Conservation (phyloP, 208 protist genomes). For the Crithidia expoeki region DNA sequence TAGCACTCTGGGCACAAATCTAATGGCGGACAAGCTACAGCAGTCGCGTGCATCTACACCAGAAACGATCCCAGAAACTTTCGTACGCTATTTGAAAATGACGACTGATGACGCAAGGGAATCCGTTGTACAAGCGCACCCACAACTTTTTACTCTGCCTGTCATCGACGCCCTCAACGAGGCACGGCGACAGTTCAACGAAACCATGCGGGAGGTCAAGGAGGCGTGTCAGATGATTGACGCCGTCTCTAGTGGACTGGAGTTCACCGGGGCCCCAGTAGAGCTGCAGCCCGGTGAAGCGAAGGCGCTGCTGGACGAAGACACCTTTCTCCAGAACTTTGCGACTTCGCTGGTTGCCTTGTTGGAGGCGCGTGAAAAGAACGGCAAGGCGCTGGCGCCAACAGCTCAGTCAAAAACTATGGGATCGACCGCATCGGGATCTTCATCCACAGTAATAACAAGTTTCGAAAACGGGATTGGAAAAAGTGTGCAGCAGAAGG, state of each 20-base stretch:
- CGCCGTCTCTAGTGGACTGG: slow-evolving; percentile 41
- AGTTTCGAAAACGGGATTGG: too few relatives aligned
- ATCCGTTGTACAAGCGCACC: slow-evolving; percentile 23
- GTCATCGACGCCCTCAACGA: slow-evolving; percentile 50
- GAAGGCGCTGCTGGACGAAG: slow-evolving; percentile 48
- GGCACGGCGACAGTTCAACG: slow-evolving; percentile 35
- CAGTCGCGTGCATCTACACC: neutral
- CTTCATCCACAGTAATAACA: neutral
- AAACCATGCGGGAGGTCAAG: slow-evolving; percentile 36
- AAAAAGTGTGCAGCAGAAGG: neutral
- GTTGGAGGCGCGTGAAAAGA: slow-evolving; percentile 21
- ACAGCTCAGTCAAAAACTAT: neutral
- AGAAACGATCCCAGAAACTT: slow-evolving; percentile 26
- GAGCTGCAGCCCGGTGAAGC: slow-evolving; percentile 42
- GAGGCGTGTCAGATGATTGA: slow-evolving; percentile 53
- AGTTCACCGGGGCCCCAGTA: slow-evolving; percentile 35
- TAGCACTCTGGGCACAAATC: too few relatives aligned
- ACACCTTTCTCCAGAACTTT: slow-evolving; percentile 55
- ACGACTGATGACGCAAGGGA: neutral
- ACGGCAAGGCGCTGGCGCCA: neutral
- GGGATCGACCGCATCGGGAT: neutral
- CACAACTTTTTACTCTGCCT: slow-evolving; percentile 32
- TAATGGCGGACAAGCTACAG: neutral
- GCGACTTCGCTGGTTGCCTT: slow-evolving; percentile 39
- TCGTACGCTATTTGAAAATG: slow-evolving; percentile 41